Conservation (phyloP, 306 rosid species). For the Castanea mollissima region DNA sequence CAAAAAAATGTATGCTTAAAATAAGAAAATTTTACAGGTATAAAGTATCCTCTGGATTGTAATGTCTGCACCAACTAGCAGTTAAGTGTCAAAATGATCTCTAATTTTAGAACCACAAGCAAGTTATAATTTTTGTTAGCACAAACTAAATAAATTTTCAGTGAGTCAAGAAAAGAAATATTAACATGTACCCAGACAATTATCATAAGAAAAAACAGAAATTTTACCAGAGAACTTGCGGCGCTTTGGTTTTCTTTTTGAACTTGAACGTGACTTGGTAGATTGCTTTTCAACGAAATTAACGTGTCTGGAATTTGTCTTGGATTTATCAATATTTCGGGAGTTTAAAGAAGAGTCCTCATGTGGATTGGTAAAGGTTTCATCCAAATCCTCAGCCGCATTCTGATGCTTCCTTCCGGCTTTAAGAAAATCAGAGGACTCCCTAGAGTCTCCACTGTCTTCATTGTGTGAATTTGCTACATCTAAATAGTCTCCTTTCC, state of each 20-base stretch:
- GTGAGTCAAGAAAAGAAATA: constrained; percentile 1
- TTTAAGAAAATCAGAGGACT: constrained; percentile 35
- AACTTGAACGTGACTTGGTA: constrained; percentile 42
- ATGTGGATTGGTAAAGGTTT: constrained; percentile 20
- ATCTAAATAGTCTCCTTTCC: constrained; percentile 34
- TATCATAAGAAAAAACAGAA: constrained; percentile 15
- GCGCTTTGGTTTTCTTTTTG: constrained; percentile 65
- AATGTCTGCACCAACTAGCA: not conserved
- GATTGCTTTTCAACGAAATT: constrained; percentile 32
- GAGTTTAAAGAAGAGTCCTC: constrained; percentile 30
- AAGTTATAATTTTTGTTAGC: not conserved
- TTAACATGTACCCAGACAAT: constrained; percentile 1
- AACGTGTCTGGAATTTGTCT: constrained; percentile 45
- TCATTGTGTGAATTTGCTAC: constrained; percentile 28
- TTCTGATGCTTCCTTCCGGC: constrained; percentile 29
- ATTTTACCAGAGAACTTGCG: constrained; percentile 67
- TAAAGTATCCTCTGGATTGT: not conserved
- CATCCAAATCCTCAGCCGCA: constrained; percentile 39
- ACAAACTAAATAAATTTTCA: not conserved
- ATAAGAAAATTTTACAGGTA: not conserved
- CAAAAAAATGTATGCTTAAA: too few relatives aligned
- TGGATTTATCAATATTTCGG: constrained; percentile 27
- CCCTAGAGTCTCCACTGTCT: constrained; percentile 39
- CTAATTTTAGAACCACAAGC: not conserved
- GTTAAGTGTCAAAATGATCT: not conserved